Base-by-base conservation (phyloP, 208 protist genomes). In the Wallacemonas sp. region DNA sequence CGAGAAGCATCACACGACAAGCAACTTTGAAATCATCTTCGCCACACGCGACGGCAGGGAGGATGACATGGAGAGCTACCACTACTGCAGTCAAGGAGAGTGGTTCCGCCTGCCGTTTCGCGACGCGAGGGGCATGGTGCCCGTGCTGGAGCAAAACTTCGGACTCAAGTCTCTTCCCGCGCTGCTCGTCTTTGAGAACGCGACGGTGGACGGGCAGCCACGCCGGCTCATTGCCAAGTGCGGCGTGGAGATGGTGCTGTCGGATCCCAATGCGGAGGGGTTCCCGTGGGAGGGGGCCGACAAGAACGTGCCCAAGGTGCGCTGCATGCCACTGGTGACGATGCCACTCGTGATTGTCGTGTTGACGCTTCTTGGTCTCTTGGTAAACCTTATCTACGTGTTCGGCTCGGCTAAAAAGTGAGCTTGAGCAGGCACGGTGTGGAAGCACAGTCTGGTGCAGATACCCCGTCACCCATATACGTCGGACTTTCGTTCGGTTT, bases 21-120 rank as follows among this genome's bases (percentile, higher is more conserved):
- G 17, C 3, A 32, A 30, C 1, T 55, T 55, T 30, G 47, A 26
- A 29, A 81, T 87, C n/a, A 69, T 92, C 0, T 92, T 90, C 58
- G 43, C 91, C 21, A 90, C 80, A 1, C 30, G 61, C 6, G 90
- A 96, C 48, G 17, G 62, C 1, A 75, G 76, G 8, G 68, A 76
- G 64, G 43, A 63, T 12, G 67, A 68, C 29, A 87, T 88, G 74
- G 36, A 74, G 48, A 57, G 57, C 2, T 90, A 90, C 72, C 80
- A 80, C 57, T 16, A 66, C 26, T 57, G 75, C 34, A 33, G 58
- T 9, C 83, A 90, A 49, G 80, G 83, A 0, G 49, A 81, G 36
- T 90, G 84, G 76, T 62, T 78, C 58, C 64, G 69, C 44, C 58
- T 94, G 11, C 68, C 65, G 29, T 90, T 78, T 54, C 34, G 30